phyloP scores from a whole-genome alignment of 768 basidiomycete genomes.

The Boletus sensibilis region DNA sequence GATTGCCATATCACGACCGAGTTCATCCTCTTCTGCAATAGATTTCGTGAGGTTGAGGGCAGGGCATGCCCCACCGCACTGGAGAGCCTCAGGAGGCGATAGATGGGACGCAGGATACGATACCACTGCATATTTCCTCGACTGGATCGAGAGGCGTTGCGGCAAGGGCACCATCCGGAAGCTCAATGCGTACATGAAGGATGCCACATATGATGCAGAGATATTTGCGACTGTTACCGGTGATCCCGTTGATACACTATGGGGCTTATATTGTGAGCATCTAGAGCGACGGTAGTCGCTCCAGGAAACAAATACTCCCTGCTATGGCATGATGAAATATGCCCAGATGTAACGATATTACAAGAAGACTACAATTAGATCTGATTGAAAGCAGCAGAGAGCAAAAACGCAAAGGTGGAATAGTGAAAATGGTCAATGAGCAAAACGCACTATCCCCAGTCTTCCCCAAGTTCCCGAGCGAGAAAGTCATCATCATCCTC shows the following conservation, averaged over 20 bases:
- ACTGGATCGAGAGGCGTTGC: slow-evolving; percentile 57
- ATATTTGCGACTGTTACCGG: slow-evolving; percentile 58
- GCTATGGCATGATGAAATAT: background rate
- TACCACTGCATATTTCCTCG: slow-evolving; percentile 70
- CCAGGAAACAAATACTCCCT: background rate
- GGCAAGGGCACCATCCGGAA: slow-evolving; percentile 54
- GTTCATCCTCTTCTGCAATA: slow-evolving; percentile 21
- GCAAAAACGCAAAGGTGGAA: background rate
- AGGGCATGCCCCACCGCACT: slow-evolving; percentile 65
- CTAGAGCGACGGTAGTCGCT: slow-evolving; percentile 23
- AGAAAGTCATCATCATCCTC: slow-evolving; percentile 78
- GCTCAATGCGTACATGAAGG: slow-evolving; percentile 56
- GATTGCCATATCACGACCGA: background rate
- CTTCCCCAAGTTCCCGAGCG: slow-evolving; percentile 76
- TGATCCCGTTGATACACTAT: slow-evolving; percentile 51
- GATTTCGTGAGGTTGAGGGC: slow-evolving; percentile 72
- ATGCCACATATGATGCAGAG: slow-evolving; percentile 45
- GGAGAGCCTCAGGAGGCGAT: slow-evolving; percentile 48
- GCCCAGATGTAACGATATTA: slow-evolving; percentile 19
- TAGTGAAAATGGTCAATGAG: slow-evolving; percentile 1
- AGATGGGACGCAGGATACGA: slow-evolving; percentile 79
- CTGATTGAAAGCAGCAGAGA: slow-evolving; percentile 17
- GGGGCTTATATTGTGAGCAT: slow-evolving; percentile 52
- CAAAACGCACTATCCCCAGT: slow-evolving; percentile 57
- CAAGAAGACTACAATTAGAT: slow-evolving; percentile 22